A percentile compares a stretch with the other conserved stretches of the same genome.
These are phyloP conservation scores for Drosera capensis DNA, from an alignment of 148 eudicot species.

Conservation along the genomic window DNA sequence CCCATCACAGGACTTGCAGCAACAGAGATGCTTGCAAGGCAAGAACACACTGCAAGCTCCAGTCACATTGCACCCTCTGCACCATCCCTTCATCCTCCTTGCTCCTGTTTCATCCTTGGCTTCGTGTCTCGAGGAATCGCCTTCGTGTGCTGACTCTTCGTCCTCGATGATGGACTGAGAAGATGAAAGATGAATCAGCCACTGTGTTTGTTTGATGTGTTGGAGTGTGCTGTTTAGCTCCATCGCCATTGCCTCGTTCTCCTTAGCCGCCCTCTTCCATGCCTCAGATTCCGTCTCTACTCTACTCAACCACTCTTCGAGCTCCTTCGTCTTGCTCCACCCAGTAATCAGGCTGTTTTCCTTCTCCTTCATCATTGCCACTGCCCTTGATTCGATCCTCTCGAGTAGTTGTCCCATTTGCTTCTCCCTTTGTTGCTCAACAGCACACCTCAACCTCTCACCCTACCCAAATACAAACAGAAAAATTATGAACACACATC, in stretches of 20 bases:
- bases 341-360: background rate
- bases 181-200: too few species aligned
- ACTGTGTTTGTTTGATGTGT: background rate
- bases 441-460: background rate
- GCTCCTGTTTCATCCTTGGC: background rate
- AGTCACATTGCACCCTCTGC: constrained; percentile 22
- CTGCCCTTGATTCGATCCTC: background rate
- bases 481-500: background rate
- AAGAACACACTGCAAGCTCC: constrained; percentile 25
- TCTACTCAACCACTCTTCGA: background rate
- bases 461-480: background rate
- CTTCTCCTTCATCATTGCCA: background rate
- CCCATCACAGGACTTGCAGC: constrained; percentile 30
- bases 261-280: background rate
- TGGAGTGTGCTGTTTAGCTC: background rate
- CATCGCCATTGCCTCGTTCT: background rate
- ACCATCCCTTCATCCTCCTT: constrained; percentile 5
- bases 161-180: too few species aligned
- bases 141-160: too few species aligned
- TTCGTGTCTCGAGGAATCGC: too few species aligned
- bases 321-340: background rate
- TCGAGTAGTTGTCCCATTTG: background rate
- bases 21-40: constrained; percentile 50
- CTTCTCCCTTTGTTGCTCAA: background rate
- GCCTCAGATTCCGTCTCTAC: background rate